Evolutionary conservation across 768 basidiomycete genomes (phyloP), one percentile per base, ranked within the genome.

Genomic region (Leccinum variicolor): DNA sequence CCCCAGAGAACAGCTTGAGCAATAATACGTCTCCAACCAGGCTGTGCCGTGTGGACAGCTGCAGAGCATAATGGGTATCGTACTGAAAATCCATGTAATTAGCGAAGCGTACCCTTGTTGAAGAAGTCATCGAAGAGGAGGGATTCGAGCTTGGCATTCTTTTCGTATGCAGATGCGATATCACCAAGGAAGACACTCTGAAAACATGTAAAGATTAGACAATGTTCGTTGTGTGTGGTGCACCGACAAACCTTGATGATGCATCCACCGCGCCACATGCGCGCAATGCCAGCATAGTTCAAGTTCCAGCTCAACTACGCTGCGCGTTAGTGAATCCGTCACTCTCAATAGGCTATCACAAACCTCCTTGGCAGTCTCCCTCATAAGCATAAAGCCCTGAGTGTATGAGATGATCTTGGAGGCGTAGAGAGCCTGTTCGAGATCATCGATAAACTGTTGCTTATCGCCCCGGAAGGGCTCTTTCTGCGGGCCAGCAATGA

Each of bases 381-480:
- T 84, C 94, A 99, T 97, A 69, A 99, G 85, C 86, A 99, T 96
- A 82, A 98, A 99, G 64, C 97, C 97, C 77, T 99, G 97, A 5
- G 96, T 92, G 81, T 99, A 99, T 29, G 96, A 98, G 69, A 98
- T 96, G 75, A 99, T 94, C 83, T 99, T 99, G 66, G 95, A 97
- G 52, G 96, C 97, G 77, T 99, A 99, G 58, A 99, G 82, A 50
- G 96, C 97, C 75, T 98, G 97, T 77, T 98, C 97, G 61, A 99
- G 89, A 75, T 99, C 97, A 71, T 97, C 92, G 73, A 99, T 97
- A 79, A 99, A 99, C 70, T 94, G 90, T 73, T 95, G 82, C 83
- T 98, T 98, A 85, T 98, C 94, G 59, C 96, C 97, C 61, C 86
- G 86, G 92, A 98, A 98, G 23, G 86, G 76, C 73, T 96, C 93